Base-by-base conservation (phyloP, 1,284 basidiomycete genomes). In the Cryptococcus sp. region DNA sequence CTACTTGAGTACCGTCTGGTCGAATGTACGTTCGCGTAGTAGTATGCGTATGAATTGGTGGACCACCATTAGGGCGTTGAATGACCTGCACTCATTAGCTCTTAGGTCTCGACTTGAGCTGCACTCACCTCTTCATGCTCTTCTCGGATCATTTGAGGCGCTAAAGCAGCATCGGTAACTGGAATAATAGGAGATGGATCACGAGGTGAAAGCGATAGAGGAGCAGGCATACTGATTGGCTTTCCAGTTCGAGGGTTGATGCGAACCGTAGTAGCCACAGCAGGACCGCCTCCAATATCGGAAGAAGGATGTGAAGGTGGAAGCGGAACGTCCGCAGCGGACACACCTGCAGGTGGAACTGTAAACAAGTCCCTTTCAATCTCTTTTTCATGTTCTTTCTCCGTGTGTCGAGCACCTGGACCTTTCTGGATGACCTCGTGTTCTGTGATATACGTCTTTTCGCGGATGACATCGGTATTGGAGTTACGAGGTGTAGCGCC, bases 231-330 rank as follows among this genome's bases (percentile, higher is more conserved):
- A 4, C 63, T 57, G 10, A 72, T 53, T 5, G 65, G 63, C 56
- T 63, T 67, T 8, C 68, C 70, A 11, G 71, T 71, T 43, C 63
- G 60, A 14, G 68, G 71, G 48, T 70, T 70, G 53, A 66, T 55
- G 34, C 60, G 33, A 6, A 31, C 36, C 4, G 52, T 15, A 36
- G 7, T n/a, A 15, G 35, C 37, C 46, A 41, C 15, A 49, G 33
- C 42, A 34, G 56, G 43, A 33, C 33, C 46, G 38, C 52, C 59
- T 38, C 45, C 49, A 23, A 23, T 23, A 23, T 23, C 23, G 11
- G 31, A 50, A n/a, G 55, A 56, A 5, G 49, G n/a, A 13, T 13
- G 14, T 10, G 50, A 46, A 31, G 46, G 15, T 5, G 51, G 56
- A 23, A 50, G 32, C 5, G 56, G 41, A 4, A 49, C 37, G 33